Evolutionary conservation across 148 eudicot species (phyloP).

Genomic region (Simmondsia chinensis): DNA sequence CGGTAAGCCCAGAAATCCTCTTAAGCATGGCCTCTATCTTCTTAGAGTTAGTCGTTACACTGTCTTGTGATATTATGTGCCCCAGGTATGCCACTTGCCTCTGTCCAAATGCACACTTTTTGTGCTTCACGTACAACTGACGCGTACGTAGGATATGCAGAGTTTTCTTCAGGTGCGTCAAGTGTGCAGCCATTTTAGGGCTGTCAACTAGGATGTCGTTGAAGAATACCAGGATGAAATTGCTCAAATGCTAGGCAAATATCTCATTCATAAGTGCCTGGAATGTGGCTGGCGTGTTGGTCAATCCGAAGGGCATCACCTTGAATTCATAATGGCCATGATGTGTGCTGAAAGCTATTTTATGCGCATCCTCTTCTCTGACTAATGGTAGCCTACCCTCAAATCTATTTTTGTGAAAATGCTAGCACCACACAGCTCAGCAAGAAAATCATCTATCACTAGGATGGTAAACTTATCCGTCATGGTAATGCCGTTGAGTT

Average conservation of each 20-base stretch:
- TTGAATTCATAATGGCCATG: no score
- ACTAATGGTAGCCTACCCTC: not conserved
- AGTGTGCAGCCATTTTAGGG: not conserved
- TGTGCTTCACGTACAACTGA: no score
- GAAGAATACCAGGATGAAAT: slow-evolving; percentile 2
- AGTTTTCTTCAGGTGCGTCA: not conserved
- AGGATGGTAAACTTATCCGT: not conserved
- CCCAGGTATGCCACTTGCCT: not conserved
- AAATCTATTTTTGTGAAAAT: no score
- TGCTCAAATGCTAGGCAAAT: not conserved
- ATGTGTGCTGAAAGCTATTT: not conserved
- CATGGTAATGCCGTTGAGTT: not conserved
- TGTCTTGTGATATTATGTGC: not conserved
- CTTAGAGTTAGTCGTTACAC: slow-evolving; percentile 1
- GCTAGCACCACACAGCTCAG: not conserved
- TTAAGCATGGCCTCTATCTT: slow-evolving; percentile 1
- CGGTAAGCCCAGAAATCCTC: slow-evolving; percentile 6
- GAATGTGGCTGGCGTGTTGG: no score
- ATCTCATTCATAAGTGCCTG: no score
- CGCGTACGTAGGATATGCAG: not conserved
- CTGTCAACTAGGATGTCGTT: slow-evolving; percentile 7
- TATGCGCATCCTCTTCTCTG: not conserved
- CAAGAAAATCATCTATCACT: not conserved
- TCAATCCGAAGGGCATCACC: no score
- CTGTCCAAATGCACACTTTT: slow-evolving; percentile 5